Percentiles rank a stretch among this genome's conserved stretches.
These are phyloP conservation scores for Pisolithus orientalis DNA, from an alignment of 768 basidiomycete genomes.

Conservation along the genomic window DNA sequence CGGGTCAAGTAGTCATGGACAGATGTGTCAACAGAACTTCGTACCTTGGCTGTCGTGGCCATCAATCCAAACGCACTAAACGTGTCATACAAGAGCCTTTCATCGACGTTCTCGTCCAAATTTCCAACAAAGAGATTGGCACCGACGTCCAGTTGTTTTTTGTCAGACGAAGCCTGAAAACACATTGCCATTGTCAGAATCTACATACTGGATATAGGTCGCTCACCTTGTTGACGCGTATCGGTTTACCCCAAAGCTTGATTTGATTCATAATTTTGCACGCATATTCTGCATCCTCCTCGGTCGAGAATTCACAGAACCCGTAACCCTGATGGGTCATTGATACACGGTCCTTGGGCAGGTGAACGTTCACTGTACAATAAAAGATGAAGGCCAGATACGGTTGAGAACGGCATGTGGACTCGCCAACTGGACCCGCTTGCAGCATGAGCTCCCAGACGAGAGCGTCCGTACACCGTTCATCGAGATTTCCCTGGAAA, in stretches of 20 bases:
- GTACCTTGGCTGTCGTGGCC: conserved; percentile 82
- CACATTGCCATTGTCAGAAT: conserved; percentile 1
- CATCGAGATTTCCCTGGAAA: conserved; percentile 89
- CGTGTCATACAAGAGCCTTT: conserved; percentile 86
- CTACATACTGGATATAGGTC: neutral
- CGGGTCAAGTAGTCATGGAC: conserved; percentile 1
- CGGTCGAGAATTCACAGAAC: conserved; percentile 98
- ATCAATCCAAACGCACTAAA: conserved; percentile 93
- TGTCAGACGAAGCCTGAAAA: conserved; percentile 87
- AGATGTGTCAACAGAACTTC: conserved; percentile 2
- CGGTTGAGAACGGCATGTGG: neutral
- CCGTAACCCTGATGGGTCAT: conserved; percentile 99
- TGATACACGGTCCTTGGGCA: conserved; percentile 97
- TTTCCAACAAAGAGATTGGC: conserved; percentile 97
- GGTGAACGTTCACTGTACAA: conserved; percentile 83
- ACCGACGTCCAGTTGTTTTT: conserved; percentile 96
- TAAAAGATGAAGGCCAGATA: neutral
- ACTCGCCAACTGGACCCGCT: conserved; percentile 95
- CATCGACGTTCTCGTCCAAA: conserved; percentile 93
- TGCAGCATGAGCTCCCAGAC: conserved; percentile 99
- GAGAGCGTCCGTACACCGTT: conserved; percentile 87
- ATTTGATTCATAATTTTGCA: conserved; percentile 99
- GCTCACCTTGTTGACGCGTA: conserved; percentile 95
- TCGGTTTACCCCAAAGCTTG: conserved; percentile 97
- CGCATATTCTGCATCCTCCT: conserved; percentile 99